Percentiles rank a stretch among this genome's conserved stretches.
phyloP scores from a whole-genome alignment of 192 early-diverging fungal genomes.

The Diversispora eburnea region DNA sequence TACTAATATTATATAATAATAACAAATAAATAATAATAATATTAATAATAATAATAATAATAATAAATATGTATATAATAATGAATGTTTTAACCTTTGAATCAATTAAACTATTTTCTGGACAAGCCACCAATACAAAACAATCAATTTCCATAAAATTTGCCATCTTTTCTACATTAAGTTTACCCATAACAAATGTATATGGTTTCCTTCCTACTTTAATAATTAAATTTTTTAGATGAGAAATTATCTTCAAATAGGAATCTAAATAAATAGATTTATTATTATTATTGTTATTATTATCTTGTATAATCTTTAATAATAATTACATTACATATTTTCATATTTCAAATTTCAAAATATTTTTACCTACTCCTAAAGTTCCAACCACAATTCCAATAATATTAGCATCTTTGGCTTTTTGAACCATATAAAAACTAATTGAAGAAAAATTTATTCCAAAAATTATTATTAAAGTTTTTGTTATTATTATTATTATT shows the following conservation, averaged over 20 bases:
- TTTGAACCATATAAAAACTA: slow-evolving; percentile 83
- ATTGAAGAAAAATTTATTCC: neutral
- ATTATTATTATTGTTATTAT: neutral
- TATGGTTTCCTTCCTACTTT: slow-evolving; percentile 77
- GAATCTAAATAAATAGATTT: slow-evolving; percentile 46
- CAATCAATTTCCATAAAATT: slow-evolving; percentile 96
- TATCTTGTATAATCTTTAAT: neutral
- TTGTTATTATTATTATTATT: neutral
- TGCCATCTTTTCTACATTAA: slow-evolving; percentile 92
- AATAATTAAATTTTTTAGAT: slow-evolving; percentile 73
- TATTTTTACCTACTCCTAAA: slow-evolving; percentile 78
- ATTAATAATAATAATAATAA: too few species aligned
- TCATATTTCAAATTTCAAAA: neutral
- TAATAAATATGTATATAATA: too few species aligned
- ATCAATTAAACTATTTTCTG: slow-evolving; percentile 92
- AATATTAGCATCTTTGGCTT: slow-evolving; percentile 86
- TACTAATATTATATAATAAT: too few species aligned
- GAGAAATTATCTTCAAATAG: slow-evolving; percentile 79
- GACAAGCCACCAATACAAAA: slow-evolving; percentile 90
- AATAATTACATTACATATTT: neutral
- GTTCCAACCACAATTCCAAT: slow-evolving; percentile 97
- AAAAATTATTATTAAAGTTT: slow-evolving; percentile 15
- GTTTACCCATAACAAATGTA: slow-evolving; percentile 88
- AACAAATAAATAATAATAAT: too few species aligned
- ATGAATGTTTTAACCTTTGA: slow-evolving; percentile 43